These are phyloP conservation scores for Pythium dissimile DNA, from an alignment of 352 stramenopile species.

Conservation along the genomic window DNA sequence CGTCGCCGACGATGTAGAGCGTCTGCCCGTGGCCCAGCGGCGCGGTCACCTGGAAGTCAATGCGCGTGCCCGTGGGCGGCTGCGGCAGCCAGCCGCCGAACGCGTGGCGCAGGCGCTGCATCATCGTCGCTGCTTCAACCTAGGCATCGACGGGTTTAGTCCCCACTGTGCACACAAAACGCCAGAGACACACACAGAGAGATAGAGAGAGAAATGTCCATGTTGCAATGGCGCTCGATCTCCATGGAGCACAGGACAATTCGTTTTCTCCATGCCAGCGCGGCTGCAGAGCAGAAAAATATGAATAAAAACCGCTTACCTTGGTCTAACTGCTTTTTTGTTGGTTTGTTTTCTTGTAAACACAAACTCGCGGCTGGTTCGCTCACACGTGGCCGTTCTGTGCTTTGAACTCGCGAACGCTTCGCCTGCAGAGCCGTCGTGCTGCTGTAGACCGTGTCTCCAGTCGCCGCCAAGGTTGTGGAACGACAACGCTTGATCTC, in stretches of 20 bases:
- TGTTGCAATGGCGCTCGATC: too few relatives aligned
- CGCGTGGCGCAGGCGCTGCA: slow-evolving; percentile 78
- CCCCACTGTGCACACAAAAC: too few relatives aligned
- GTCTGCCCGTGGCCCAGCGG: slow-evolving; percentile 73
- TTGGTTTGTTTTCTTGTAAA: background rate
- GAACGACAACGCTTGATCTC: slow-evolving; percentile 15
- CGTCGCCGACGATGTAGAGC: slow-evolving; percentile 77
- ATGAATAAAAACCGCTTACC: background rate
- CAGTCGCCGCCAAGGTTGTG: background rate
- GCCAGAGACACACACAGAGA: background rate
- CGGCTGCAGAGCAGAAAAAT: background rate
- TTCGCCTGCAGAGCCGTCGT: too few relatives aligned
- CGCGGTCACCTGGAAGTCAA: slow-evolving; percentile 83
- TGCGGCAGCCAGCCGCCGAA: slow-evolving; percentile 66
- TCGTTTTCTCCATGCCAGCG: background rate
- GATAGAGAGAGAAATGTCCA: background rate
- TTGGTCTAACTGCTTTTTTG: background rate
- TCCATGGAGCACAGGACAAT: background rate
- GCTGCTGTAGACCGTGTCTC: too few relatives aligned
- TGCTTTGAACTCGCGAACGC: too few relatives aligned
- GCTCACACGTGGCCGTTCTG: too few relatives aligned
- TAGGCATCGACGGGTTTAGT: too few relatives aligned
- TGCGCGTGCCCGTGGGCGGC: slow-evolving; percentile 54
- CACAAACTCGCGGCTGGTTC: too few relatives aligned
- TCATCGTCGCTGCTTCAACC: slow-evolving; percentile 38